phyloP scores from a whole-genome alignment of 2,329 filamentous ascomycete species.

The Fusarium staphyleae region DNA sequence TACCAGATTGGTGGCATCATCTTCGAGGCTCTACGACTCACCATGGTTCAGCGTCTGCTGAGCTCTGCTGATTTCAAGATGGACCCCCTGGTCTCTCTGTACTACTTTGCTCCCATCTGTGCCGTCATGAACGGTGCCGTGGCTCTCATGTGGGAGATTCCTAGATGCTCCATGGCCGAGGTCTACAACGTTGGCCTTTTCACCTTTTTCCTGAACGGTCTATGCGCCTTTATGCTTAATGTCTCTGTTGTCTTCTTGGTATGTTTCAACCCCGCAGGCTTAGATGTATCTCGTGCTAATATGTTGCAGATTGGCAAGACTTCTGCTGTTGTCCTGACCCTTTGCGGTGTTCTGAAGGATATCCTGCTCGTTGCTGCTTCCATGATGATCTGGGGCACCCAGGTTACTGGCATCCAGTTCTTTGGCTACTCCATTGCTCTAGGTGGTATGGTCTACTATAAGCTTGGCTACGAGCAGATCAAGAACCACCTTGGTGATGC shows the following conservation, averaged over 20 bases:
- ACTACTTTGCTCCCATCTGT: conserved; percentile 89
- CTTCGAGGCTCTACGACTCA: conserved; percentile 83
- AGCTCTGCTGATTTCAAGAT: conserved; percentile 89
- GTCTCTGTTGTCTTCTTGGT: conserved; percentile 87
- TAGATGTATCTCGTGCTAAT: conserved; percentile 35
- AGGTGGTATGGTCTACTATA: conserved; percentile 80
- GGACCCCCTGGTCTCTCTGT: conserved; percentile 86
- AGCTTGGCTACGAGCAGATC: conserved; percentile 82
- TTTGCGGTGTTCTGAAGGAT: conserved; percentile 88
- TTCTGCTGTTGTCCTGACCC: conserved; percentile 83
- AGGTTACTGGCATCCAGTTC: conserved; percentile 77
- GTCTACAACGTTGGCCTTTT: conserved; percentile 76
- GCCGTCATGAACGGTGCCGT: conserved; percentile 81
- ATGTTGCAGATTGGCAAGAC: conserved; percentile 79
- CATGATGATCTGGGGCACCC: conserved; percentile 82
- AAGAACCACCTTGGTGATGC: conserved; percentile 79
- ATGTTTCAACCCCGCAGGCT: conserved; percentile 48
- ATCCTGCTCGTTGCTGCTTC: conserved; percentile 81
- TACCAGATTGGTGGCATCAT: conserved; percentile 80
- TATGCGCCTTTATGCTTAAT: conserved; percentile 82
- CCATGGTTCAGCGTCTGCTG: conserved; percentile 83
- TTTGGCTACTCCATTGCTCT: conserved; percentile 86
- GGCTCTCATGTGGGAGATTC: conserved; percentile 76
- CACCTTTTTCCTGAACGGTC: conserved; percentile 77
- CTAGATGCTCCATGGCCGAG: conserved; percentile 71